phyloP scores from a whole-genome alignment of 306 rosid genomes.

The Inga laurina region DNA sequence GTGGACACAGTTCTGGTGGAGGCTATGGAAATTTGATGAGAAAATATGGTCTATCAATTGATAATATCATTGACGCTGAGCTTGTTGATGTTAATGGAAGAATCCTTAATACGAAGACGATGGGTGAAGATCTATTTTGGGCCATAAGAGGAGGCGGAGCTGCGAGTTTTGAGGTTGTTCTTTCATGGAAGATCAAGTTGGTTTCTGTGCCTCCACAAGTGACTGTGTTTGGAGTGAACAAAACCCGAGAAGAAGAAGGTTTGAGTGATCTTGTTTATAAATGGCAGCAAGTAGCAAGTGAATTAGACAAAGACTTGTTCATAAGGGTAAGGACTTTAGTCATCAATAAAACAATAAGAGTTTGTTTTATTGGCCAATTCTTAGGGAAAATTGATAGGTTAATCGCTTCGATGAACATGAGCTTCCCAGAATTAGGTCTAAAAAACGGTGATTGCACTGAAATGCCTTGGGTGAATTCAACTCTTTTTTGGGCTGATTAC shows the following conservation, averaged over 20 bases:
- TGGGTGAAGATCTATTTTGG: conserved; percentile 50
- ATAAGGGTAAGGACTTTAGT: conserved; percentile 3
- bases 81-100: conserved; percentile 36
- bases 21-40: conserved; percentile 82
- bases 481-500: not conserved
- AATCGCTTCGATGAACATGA: conserved; percentile 18
- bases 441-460: conserved; percentile 31
- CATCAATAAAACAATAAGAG: conserved; percentile 7
- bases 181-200: conserved; percentile 56
- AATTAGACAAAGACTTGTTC: conserved; percentile 34
- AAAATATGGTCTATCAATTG: conserved; percentile 72
- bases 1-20: conserved; percentile 78
- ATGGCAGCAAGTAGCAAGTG: conserved; percentile 59
- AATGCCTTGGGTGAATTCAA: conserved; percentile 51
- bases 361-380: conserved; percentile 35
- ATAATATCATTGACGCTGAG: conserved; percentile 44
- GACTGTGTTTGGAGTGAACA: conserved; percentile 48
- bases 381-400: conserved; percentile 40
- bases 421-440: conserved; percentile 56
- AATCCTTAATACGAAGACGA: conserved; percentile 27
- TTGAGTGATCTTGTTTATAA: conserved; percentile 41
- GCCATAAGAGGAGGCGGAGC: conserved; percentile 49
- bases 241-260: conserved; percentile 33
- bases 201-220: conserved; percentile 58
- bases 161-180: conserved; percentile 65